phyloP scores from a whole-genome alignment of 805 yeast genomes.

The Nakazawaea ernobii region DNA sequence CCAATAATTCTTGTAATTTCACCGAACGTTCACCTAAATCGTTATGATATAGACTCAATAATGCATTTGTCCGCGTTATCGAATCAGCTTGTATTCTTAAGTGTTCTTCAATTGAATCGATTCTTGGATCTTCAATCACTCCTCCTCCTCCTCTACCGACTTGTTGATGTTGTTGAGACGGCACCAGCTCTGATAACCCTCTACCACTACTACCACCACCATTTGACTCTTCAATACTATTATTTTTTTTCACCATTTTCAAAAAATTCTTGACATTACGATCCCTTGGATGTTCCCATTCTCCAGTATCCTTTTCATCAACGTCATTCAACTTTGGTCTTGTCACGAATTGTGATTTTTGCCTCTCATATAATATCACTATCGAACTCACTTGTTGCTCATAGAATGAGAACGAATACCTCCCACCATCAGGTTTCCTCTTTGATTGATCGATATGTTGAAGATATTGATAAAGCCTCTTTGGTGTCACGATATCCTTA shows the following conservation, averaged over 20 bases:
- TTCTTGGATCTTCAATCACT: not conserved
- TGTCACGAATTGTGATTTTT: not conserved
- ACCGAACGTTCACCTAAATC: not conserved
- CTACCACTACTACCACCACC: not conserved
- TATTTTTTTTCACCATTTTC: slow-evolving; percentile 3
- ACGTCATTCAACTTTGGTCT: slow-evolving; percentile 4
- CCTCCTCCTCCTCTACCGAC: no score
- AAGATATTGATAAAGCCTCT: slow-evolving; percentile 2
- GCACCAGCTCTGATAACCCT: not conserved
- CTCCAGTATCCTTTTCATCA: not conserved
- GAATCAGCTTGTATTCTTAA: slow-evolving; percentile 4
- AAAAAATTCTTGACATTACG: slow-evolving; percentile 7
- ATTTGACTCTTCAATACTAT: not conserved
- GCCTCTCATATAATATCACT: slow-evolving; percentile 9
- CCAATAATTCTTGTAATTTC: not conserved
- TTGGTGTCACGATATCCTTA: slow-evolving; percentile 8
- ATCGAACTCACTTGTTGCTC: slow-evolving; percentile 12
- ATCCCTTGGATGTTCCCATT: slow-evolving; percentile 11
- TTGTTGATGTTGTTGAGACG: not conserved
- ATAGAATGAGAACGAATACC: slow-evolving; percentile 10
- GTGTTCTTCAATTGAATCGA: slow-evolving; percentile 2
- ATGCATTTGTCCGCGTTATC: slow-evolving; percentile 2
- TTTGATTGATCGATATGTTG: not conserved
- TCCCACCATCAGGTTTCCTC: slow-evolving; percentile 5
- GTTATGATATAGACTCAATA: slow-evolving; percentile 6